Evolutionary conservation across 257 asterid genomes (phyloP).

Genomic region (Eustoma russellianum): DNA sequence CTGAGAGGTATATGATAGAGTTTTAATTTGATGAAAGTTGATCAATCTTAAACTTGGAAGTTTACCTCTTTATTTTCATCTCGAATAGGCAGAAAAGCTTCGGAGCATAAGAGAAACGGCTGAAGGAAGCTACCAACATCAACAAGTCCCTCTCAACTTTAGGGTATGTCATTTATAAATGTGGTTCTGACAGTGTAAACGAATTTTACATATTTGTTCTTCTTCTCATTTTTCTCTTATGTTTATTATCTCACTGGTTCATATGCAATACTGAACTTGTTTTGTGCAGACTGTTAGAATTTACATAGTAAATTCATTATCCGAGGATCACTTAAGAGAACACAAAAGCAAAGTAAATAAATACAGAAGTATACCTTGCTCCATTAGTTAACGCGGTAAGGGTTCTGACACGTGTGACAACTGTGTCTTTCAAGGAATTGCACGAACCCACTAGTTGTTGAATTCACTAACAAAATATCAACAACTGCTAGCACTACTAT

Average conservation of each 20-base stretch:
- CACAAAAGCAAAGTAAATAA: no score
- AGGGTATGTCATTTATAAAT: constrained; percentile 48
- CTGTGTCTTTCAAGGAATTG: no score
- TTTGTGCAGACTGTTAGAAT: constrained; percentile 63
- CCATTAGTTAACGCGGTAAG: no score
- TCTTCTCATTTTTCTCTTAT: not conserved
- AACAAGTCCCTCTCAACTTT: constrained; percentile 89
- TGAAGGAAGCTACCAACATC: no score
- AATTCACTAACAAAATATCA: no score
- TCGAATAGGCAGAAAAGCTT: constrained; percentile 86
- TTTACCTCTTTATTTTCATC: constrained; percentile 10
- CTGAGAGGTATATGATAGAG: constrained; percentile 64
- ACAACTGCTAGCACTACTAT: no score
- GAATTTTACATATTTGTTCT: not conserved
- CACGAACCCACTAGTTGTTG: no score
- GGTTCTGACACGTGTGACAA: no score
- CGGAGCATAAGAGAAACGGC: constrained; percentile 99
- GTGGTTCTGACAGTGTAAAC: constrained; percentile 6
- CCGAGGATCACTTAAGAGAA: no score
- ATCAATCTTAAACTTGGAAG: not conserved
- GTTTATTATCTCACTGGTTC: not conserved
- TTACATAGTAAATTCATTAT: no score
- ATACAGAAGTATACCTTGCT: no score
- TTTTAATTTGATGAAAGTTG: not conserved
- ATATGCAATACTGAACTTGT: not conserved